A percentile compares a stretch with the other conserved stretches of the same genome.
Evolutionary conservation across 140 eudicot species (phyloP).

Genomic region (Flaveria floridana): DNA sequence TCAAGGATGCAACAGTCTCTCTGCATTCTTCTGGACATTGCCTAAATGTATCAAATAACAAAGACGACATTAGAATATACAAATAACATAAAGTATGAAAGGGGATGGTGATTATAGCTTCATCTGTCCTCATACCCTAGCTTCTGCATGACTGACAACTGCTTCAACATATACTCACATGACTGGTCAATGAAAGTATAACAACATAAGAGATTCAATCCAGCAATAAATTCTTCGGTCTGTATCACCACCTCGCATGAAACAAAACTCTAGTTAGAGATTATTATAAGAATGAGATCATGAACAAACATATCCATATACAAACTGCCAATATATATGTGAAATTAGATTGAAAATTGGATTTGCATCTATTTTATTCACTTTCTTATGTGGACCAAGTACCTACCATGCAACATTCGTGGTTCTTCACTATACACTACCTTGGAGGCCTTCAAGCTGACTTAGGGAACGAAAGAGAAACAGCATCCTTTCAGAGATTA

Average conservation of each 20-base stretch:
- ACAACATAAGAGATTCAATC: constrained; percentile 56
- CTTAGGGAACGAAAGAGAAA: constrained; percentile 7
- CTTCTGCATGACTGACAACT: constrained; percentile 80
- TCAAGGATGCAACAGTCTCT: constrained; percentile 81
- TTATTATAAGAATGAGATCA: constrained; percentile 8
- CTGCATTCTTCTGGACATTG: constrained; percentile 96
- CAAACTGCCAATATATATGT: not conserved
- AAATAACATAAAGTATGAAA: not conserved
- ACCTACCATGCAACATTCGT: not conserved
- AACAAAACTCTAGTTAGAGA: constrained; percentile 35
- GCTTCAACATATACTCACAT: constrained; percentile 72
- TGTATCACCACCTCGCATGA: constrained; percentile 45
- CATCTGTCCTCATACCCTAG: constrained; percentile 55
- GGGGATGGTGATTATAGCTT: constrained; percentile 8
- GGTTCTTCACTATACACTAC: constrained; percentile 10
- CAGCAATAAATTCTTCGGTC: constrained; percentile 88
- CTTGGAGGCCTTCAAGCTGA: constrained; percentile 10
- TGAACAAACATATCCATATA: constrained; percentile 8
- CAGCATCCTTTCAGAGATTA: constrained; percentile 2
- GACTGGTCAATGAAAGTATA: constrained; percentile 75
- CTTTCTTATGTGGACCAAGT: constrained; percentile 17
- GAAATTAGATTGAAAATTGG: not conserved
- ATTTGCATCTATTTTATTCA: constrained; percentile 6
- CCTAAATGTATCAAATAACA: constrained; percentile 44
- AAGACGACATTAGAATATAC: not conserved